A percentile compares a stretch with the other conserved stretches of the same genome.
Conservation (phyloP, 2,329 filamentous ascomycete species). For the Colletotrichum gigasporum region DNA sequence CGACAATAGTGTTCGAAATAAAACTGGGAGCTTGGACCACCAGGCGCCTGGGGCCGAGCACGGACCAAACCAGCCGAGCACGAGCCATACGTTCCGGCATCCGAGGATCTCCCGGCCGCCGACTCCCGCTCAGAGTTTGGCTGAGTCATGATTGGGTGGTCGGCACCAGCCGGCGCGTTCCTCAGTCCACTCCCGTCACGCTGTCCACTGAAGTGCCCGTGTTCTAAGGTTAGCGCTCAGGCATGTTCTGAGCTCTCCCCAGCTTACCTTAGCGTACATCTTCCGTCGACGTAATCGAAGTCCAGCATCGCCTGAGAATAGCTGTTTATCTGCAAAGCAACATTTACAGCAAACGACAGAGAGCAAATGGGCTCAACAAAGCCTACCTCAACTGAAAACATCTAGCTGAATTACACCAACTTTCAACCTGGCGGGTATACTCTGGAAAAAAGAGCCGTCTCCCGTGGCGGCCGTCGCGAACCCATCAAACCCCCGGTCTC, state of each 20-base stretch:
- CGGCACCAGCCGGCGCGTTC: neutral
- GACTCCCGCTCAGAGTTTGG: no score
- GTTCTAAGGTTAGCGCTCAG: no score
- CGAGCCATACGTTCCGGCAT: neutral
- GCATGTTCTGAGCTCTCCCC: neutral
- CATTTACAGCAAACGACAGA: no score
- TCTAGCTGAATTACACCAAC: no score
- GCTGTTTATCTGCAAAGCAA: neutral
- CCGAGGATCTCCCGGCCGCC: constrained; percentile 21
- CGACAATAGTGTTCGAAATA: no score
- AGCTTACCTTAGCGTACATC: neutral
- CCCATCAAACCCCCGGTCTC: constrained; percentile 39
- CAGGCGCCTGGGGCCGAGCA: neutral
- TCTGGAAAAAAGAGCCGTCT: constrained; percentile 57
- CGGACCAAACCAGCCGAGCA: neutral
- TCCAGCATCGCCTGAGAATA: neutral
- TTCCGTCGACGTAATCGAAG: constrained; percentile 12
- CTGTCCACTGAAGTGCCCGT: no score
- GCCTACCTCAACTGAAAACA: no score
- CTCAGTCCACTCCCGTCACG: neutral
- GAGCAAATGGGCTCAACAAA: no score
- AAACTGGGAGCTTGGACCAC: constrained; percentile 6
- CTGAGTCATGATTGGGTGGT: neutral
- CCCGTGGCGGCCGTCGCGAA: constrained; percentile 48
- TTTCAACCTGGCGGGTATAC: constrained; percentile 57